Evolutionary conservation across 2,329 filamentous ascomycete genomes (phyloP).

Genomic region (Aphanoascus verrucosus): DNA sequence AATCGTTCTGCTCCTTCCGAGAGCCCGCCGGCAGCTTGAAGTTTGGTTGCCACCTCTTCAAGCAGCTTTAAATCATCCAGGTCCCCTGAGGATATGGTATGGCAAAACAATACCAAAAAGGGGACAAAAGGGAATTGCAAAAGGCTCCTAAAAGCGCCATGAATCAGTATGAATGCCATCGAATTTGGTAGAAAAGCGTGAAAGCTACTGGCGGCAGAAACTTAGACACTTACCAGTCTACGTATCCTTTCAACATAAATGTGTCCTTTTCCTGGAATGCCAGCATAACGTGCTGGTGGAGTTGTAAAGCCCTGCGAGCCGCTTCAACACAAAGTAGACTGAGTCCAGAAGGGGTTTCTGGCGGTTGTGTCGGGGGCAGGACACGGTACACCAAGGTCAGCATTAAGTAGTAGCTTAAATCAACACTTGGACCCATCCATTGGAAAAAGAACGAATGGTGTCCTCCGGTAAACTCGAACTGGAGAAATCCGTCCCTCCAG

Average conservation of each 20-base stretch:
- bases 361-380: slow-evolving; percentile 24
- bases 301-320: slow-evolving; percentile 27
- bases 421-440: slow-evolving; percentile 24
- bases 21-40: slow-evolving; percentile 42
- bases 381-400: slow-evolving; percentile 34
- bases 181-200: background rate
- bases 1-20: slow-evolving; percentile 52
- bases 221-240: slow-evolving; percentile 25
- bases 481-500: slow-evolving; percentile 10
- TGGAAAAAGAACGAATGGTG: slow-evolving; percentile 20
- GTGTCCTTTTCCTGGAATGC: slow-evolving; percentile 22
- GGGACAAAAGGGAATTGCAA: slow-evolving; percentile 41
- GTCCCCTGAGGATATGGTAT: slow-evolving; percentile 43
- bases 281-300: slow-evolving; percentile 25
- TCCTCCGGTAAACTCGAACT: slow-evolving; percentile 15
- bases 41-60: slow-evolving; percentile 46
- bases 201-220: background rate
- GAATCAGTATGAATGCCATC: background rate
- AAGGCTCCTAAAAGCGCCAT: slow-evolving; percentile 23
- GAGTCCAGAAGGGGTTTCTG: slow-evolving; percentile 24
- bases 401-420: slow-evolving; percentile 29
- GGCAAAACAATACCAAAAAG: slow-evolving; percentile 41
- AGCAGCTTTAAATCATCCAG: slow-evolving; percentile 45
- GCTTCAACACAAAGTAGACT: slow-evolving; percentile 30
- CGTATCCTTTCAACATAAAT: slow-evolving; percentile 25